Evolutionary conservation across 768 basidiomycete genomes (phyloP).

Genomic region (Scleroderma bovista): DNA sequence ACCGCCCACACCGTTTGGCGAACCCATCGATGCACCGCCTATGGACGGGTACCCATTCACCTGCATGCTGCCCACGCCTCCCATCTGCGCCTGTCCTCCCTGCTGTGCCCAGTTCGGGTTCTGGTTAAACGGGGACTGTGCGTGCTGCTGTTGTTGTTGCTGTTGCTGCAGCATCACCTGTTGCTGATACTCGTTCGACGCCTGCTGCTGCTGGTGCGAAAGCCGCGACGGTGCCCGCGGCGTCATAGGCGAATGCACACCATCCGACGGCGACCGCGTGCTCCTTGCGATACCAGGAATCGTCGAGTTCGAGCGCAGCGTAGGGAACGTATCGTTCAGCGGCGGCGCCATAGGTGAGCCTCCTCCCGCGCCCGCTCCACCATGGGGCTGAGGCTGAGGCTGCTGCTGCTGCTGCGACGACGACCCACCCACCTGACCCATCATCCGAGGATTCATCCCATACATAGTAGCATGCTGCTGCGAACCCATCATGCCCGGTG

Average conservation of each 20-base stretch:
- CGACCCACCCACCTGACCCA: slow-evolving; percentile 35
- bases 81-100: slow-evolving; percentile 50
- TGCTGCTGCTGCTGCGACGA: slow-evolving; percentile 8
- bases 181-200: slow-evolving; percentile 37
- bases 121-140: slow-evolving; percentile 27
- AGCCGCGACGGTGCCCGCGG: slow-evolving; percentile 32
- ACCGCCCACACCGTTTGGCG: slow-evolving; percentile 32
- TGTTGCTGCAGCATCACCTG: slow-evolving; percentile 32
- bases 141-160: slow-evolving; percentile 4
- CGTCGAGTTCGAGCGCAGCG: slow-evolving; percentile 50
- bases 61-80: slow-evolving; percentile 29
- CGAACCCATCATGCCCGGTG: slow-evolving; percentile 27
- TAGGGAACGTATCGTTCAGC: slow-evolving; percentile 39
- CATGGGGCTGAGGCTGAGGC: slow-evolving; percentile 11
- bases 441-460: slow-evolving; percentile 37
- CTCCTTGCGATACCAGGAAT: slow-evolving; percentile 76
- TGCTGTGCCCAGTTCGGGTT: slow-evolving; percentile 44
- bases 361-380: slow-evolving; percentile 15
- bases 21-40: slow-evolving; percentile 15
- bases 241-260: slow-evolving; percentile 40
- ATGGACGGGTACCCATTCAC: slow-evolving; percentile 24
- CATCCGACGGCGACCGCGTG: slow-evolving; percentile 70
- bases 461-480: slow-evolving; percentile 29
- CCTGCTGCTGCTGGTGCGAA: slow-evolving; percentile 38
- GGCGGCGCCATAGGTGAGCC: slow-evolving; percentile 41